These are phyloP conservation scores for Phaffomyces thermotolerans DNA, from an alignment of 805 yeast species.

Conservation along the genomic window DNA sequence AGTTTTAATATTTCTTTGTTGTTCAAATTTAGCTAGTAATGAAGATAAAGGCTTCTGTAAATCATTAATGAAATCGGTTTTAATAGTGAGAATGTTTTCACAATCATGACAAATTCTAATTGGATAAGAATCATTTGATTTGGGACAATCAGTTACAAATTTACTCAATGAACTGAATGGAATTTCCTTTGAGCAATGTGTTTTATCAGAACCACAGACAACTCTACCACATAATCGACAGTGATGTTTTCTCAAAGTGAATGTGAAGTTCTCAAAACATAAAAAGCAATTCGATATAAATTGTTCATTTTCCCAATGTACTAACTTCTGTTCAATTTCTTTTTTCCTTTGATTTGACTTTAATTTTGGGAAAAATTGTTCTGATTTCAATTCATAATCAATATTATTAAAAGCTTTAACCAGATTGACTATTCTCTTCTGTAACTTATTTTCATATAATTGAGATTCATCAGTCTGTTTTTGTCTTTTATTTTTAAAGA, in stretches of 20 bases:
- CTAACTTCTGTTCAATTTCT: constrained; percentile 40
- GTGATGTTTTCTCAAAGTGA: constrained; percentile 72
- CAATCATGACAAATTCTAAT: constrained; percentile 68
- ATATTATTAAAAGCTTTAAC: constrained; percentile 24
- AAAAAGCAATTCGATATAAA: constrained; percentile 48
- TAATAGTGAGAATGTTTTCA: constrained; percentile 51
- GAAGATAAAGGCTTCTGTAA: constrained; percentile 26
- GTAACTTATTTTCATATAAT: constrained; percentile 49
- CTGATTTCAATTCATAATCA: constrained; percentile 16
- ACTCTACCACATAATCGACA: constrained; percentile 83
- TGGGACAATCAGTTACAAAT: constrained; percentile 13
- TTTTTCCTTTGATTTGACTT: constrained; percentile 25
- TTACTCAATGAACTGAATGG: constrained; percentile 33
- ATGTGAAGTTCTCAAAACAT: constrained; percentile 52
- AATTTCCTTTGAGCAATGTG: constrained; percentile 68
- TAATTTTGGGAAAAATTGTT: constrained; percentile 20
- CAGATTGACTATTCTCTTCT: constrained; percentile 49
- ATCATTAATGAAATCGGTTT: constrained; percentile 42
- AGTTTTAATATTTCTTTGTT: constrained; percentile 31
- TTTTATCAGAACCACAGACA: constrained; percentile 61
- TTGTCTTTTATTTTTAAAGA: constrained; percentile 37
- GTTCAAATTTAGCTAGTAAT: constrained; percentile 34
- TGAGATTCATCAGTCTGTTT: constrained; percentile 39
- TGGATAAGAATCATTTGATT: constrained; percentile 21
- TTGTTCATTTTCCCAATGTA: constrained; percentile 59